Conservation (phyloP, 805 yeast genomes). For the Kodamaea restingae region DNA sequence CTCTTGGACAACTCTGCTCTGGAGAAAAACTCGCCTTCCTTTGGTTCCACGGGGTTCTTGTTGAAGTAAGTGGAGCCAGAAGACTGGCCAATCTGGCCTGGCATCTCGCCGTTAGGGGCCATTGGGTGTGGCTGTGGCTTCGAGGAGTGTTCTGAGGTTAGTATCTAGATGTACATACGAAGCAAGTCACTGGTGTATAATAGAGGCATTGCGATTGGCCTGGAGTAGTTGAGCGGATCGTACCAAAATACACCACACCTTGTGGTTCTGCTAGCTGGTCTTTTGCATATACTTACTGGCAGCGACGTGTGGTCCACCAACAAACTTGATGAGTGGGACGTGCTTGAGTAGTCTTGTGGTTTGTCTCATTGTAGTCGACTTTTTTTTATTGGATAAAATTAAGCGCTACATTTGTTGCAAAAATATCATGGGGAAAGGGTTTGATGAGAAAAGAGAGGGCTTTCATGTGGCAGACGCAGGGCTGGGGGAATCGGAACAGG, state of each 20-base stretch:
- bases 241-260: too few relatives aligned
- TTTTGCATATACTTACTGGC: conserved; percentile 46
- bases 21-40: conserved; percentile 44
- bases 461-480: too few relatives aligned
- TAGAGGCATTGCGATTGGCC: too few relatives aligned
- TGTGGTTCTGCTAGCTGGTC: too few relatives aligned
- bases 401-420: neutral
- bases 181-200: too few relatives aligned
- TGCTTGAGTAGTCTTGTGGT: conserved; percentile 36
- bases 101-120: conserved; percentile 44
- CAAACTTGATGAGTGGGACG: conserved; percentile 76
- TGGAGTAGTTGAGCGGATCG: too few relatives aligned
- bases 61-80: conserved; percentile 16
- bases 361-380: conserved; percentile 26
- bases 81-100: conserved; percentile 19
- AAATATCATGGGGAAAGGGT: neutral
- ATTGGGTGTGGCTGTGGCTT: conserved; percentile 35
- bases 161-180: neutral
- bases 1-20: conserved; percentile 67
- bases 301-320: conserved; percentile 71
- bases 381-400: conserved; percentile 2
- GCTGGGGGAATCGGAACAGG: too few relatives aligned
- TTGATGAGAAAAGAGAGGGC: too few relatives aligned
- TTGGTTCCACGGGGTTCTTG: conserved; percentile 37
- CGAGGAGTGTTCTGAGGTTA: conserved; percentile 15